A percentile compares a stretch with the other conserved stretches of the same genome.
Evolutionary conservation across 2,329 filamentous ascomycete genomes (phyloP).

Genomic region (Anthostomella pinea): DNA sequence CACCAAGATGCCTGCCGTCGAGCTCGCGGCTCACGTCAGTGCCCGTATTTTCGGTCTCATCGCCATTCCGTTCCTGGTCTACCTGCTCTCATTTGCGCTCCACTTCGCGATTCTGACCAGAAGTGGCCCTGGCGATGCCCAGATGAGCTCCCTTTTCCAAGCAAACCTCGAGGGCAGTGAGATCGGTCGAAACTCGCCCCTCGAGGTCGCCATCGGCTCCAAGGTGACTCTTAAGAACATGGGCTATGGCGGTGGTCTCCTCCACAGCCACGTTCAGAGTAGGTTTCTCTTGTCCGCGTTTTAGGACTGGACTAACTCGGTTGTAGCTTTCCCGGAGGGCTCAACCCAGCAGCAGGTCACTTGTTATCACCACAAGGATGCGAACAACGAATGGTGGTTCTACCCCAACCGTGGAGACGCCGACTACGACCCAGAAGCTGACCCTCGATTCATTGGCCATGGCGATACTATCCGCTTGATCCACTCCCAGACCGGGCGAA

Average conservation of each 20-base stretch:
- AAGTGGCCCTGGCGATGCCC: conserved; percentile 94
- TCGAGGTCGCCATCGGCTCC: conserved; percentile 88
- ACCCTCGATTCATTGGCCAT: conserved; percentile 74
- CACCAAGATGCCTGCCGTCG: conserved; percentile 69
- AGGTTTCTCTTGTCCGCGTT: conserved; percentile 11
- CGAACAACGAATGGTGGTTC: conserved; percentile 99
- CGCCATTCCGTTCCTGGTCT: conserved; percentile 82
- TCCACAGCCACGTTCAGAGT: conserved; percentile 92
- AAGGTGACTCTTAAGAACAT: conserved; percentile 96
- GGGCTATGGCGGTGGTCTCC: conserved; percentile 94
- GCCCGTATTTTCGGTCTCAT: conserved; percentile 86
- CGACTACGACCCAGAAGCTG: conserved; percentile 69
- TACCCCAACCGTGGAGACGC: conserved; percentile 83
- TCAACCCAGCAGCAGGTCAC: conserved; percentile 95
- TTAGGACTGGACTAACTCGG: conserved; percentile 13
- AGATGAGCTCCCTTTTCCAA: conserved; percentile 99
- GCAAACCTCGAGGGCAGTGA: conserved; percentile 92
- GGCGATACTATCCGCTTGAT: conserved; percentile 80
- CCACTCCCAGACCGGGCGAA: conserved; percentile 92
- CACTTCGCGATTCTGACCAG: conserved; percentile 94
- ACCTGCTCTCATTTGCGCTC: conserved; percentile 91
- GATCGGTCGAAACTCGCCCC: conserved; percentile 89
- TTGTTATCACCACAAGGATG: conserved; percentile 99
- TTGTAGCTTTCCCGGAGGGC: conserved; percentile 74
- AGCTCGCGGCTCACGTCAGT: conserved; percentile 72